Evolutionary conservation across 192 early-diverging fungal species (phyloP), one percentile per base, ranked within the genome.

Genomic region (Geosiphon pyriformis): DNA sequence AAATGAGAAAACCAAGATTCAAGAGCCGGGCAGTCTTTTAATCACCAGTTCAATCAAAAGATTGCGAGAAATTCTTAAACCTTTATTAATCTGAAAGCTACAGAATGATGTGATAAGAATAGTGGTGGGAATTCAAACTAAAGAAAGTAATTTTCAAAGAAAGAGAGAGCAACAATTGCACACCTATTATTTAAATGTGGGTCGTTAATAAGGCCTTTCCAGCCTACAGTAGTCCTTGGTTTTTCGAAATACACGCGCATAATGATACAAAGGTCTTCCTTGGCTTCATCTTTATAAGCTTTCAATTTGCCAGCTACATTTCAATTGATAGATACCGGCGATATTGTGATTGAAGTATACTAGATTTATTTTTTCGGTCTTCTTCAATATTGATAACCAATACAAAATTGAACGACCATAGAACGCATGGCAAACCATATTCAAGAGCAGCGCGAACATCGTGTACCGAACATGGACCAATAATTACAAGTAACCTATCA

Each of bases 191-290:
- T 86, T 33, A 90, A 75, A 26, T 80, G 74, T 26, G 90, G 88
- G 64, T 90, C 90, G 72, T 90, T 90, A 72, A 92, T 96, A 34
- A 96, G 80, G 26, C 94, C 95, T 75, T 96, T 96, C 94, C 94
- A 98, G 18, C 94, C 93, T 11, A 92, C 83, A 17, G 87, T 91
- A 11, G 88, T 89, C 62, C 89, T 78, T 8, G 90, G 90, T 75
- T 92, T 92, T 74, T 91, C 90, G 80, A 92, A 92, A 81, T 92
- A 92, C 46, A 88, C 87, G 56, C 90, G 81, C 90, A 92, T 92
- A 30, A 92, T 72, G 30, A 92, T 85, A 23, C 78, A 80, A 72
- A 92, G 71, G 54, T 93, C 90, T 27, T 82, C 78, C 31, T 67
- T 61, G 1, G 76, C 78, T 25, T 74, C 69, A 8, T 85, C 76